These are phyloP conservation scores for Zasmidium angulare DNA, from an alignment of 2,329 filamentous ascomycete species.

Conservation along the genomic window DNA sequence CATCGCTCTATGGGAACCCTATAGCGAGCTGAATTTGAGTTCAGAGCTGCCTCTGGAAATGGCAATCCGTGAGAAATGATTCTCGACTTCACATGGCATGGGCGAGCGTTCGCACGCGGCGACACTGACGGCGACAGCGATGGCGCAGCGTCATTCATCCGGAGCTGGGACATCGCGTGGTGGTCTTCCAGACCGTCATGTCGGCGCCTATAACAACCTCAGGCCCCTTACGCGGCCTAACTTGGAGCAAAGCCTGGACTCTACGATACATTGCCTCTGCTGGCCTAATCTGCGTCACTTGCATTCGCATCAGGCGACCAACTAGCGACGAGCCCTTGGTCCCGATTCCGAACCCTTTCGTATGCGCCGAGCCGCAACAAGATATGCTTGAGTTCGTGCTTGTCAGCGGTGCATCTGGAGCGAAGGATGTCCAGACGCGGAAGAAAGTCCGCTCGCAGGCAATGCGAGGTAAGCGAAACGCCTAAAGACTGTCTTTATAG, in stretches of 20 bases:
- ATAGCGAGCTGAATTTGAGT: background rate
- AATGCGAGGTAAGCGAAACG: constrained; percentile 5
- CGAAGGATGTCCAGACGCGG: constrained; percentile 12
- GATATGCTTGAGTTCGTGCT: constrained; percentile 12
- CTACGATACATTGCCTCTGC: background rate
- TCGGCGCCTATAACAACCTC: background rate
- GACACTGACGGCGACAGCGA: background rate
- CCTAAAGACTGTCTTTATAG: background rate
- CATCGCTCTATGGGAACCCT: background rate
- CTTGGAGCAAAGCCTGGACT: background rate
- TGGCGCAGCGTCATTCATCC: constrained; percentile 1
- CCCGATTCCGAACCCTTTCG: background rate
- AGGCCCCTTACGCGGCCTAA: background rate
- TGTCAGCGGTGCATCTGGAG: constrained; percentile 10
- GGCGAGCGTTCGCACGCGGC: background rate
- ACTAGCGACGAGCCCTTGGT: background rate
- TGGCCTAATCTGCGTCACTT: background rate
- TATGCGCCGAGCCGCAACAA: background rate
- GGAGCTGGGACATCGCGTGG: background rate
- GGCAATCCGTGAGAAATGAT: background rate
- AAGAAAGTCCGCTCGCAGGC: constrained; percentile 13
- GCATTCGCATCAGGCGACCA: background rate
- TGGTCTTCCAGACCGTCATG: background rate
- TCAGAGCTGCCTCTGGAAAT: background rate
- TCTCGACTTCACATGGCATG: background rate